These are phyloP conservation scores for Pisolithus microcarpus DNA, from an alignment of 768 basidiomycete species.

Conservation along the genomic window DNA sequence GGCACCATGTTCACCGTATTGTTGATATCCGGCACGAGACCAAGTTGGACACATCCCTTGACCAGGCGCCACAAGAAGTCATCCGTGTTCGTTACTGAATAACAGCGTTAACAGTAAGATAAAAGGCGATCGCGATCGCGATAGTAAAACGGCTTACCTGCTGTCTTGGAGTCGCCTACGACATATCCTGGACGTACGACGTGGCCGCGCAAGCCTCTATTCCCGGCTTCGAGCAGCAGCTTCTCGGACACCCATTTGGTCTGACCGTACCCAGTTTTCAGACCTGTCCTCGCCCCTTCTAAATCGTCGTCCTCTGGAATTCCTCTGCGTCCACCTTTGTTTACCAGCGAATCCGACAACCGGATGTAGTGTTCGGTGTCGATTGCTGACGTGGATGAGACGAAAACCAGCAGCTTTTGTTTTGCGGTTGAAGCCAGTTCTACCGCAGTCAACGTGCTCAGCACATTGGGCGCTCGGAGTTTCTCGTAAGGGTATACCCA, in stretches of 20 bases:
- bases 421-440: conserved; percentile 68
- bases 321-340: conserved; percentile 45
- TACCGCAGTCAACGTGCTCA: conserved; percentile 79
- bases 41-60: conserved; percentile 98
- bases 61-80: conserved; percentile 98
- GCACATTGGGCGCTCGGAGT: conserved; percentile 86
- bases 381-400: conserved; percentile 92
- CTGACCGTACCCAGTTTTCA: conserved; percentile 94
- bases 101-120: conserved; percentile 1
- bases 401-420: conserved; percentile 79
- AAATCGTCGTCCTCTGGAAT: conserved; percentile 85
- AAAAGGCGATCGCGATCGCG: neutral
- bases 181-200: conserved; percentile 94
- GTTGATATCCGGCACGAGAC: conserved; percentile 93
- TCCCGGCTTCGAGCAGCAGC: conserved; percentile 84
- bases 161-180: conserved; percentile 83
- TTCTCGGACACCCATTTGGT: conserved; percentile 99
- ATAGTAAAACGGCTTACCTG: conserved; percentile 45
- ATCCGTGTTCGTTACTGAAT: conserved; percentile 91
- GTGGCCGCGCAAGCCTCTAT: conserved; percentile 74
- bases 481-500: conserved; percentile 99
- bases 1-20: conserved; percentile 98
- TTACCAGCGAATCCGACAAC: conserved; percentile 64
- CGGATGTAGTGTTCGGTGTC: conserved; percentile 88
- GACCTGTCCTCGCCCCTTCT: conserved; percentile 65